Base-by-base conservation (phyloP, 331 rosid species). In the Rhamnella rubrinervis region DNA sequence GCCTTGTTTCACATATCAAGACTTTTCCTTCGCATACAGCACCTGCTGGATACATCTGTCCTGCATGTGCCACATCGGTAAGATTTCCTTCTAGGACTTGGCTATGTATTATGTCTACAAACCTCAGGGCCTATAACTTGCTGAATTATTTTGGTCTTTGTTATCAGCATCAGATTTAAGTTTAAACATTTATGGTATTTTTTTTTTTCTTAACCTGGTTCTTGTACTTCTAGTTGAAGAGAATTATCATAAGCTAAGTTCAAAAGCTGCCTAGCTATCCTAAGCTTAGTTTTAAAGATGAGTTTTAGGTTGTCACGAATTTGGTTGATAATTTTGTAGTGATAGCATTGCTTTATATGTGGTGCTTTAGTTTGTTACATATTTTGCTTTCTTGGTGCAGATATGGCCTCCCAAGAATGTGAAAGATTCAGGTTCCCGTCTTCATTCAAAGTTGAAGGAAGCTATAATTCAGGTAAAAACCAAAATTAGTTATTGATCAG, bases 361-460 rank as follows among this genome's bases (percentile, higher is more conserved):
- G 10, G 59, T 19, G 31, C 15, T n/a, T 31, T 55, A 52, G 65
- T 66, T 73, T 64, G 50, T 62, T 74, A 73, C 52, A 65, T 59
- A 57, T 64, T 62, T 61, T 63, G 46, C 12, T 50, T 35, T 75
- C 58, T 78, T 63, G 71, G 46, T 83, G 83, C 84, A 95, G 99
- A 89, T 95, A 80, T 95, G 99, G 99, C 99, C 99, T 71, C 99
- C 99, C 70, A 89, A 91, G 82, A 91, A 79, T 65, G 89, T 95
- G 79, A 91, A 89, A 78, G 99, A 95, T 75, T 95, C 96, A n/a
- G 99, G 92, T 72, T 95, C 99, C 40, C 80, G 86, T 52, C 83
- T 95, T 65, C 96, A 91, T 72, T 85, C 96, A 70, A 86, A 75
- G 83, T 82, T 95, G 83, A 95, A 89, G 92, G 99, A 91, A 91